Percentiles rank a stretch among this genome's conserved stretches.
Conservation (phyloP, 169 alveolate species). For the Plasmodium blacklocki region DNA sequence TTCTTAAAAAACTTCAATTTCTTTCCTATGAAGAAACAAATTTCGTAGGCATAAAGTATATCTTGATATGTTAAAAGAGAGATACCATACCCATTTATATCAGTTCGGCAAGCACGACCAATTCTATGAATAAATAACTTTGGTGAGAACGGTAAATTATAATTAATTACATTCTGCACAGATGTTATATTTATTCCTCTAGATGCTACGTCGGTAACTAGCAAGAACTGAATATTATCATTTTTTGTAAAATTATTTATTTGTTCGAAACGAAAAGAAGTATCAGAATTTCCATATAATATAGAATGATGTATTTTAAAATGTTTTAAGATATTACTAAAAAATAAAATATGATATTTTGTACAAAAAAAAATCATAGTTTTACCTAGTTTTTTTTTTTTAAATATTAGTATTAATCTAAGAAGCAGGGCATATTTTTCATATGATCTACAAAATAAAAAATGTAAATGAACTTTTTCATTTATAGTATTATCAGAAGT, state of each 20-base stretch:
- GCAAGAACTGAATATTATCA: slow-evolving; percentile 87
- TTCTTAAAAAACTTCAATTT: slow-evolving; percentile 17
- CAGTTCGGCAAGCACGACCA: slow-evolving; percentile 99
- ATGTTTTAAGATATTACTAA: slow-evolving; percentile 83
- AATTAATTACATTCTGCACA: slow-evolving; percentile 97
- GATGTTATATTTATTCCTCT: slow-evolving; percentile 99
- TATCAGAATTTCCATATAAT: slow-evolving; percentile 91
- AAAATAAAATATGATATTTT: slow-evolving; percentile 91
- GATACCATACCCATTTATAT: slow-evolving; percentile 93
- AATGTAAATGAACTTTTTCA: slow-evolving; percentile 77
- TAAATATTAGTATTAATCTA: slow-evolving; percentile 78
- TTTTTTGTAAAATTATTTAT: slow-evolving; percentile 85
- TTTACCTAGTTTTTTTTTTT: slow-evolving; percentile 84
- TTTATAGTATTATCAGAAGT: slow-evolving; percentile 91
- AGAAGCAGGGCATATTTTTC: slow-evolving; percentile 91
- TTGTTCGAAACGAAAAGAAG: slow-evolving; percentile 88
- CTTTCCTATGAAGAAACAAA: slow-evolving; percentile 69
- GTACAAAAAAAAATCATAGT: slow-evolving; percentile 92
- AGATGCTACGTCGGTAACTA: slow-evolving; percentile 99
- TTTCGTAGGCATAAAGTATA: slow-evolving; percentile 80
- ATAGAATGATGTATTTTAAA: slow-evolving; percentile 79
- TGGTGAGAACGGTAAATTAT: slow-evolving; percentile 96
- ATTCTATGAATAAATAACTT: slow-evolving; percentile 98
- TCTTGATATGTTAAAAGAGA: slow-evolving; percentile 91
- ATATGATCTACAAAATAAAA: slow-evolving; percentile 85